These are phyloP conservation scores for Mercurialis annua DNA, from an alignment of 345 rosid genomes.

Conservation along the genomic window DNA sequence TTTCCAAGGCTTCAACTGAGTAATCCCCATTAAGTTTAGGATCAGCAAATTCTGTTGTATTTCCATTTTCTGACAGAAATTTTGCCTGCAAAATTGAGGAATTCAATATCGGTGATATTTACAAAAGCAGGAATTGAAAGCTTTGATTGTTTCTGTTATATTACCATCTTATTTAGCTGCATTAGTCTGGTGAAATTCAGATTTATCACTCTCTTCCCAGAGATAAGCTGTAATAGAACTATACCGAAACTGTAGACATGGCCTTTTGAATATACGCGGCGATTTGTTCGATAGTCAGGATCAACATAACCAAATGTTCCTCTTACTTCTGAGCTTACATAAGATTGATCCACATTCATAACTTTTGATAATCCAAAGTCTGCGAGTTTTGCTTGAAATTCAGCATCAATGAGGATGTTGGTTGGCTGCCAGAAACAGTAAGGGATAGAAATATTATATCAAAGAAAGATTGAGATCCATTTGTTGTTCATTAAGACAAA, in stretches of 20 bases:
- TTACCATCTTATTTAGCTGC: slow-evolving; percentile 50
- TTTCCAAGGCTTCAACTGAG: slow-evolving; percentile 42
- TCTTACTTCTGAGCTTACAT: slow-evolving; percentile 61
- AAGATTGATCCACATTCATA: slow-evolving; percentile 50
- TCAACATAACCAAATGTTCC: slow-evolving; percentile 67
- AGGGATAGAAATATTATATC: background rate
- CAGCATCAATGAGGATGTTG: slow-evolving; percentile 45
- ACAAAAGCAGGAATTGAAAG: background rate
- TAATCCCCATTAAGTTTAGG: slow-evolving; percentile 48
- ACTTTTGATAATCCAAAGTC: slow-evolving; percentile 62
- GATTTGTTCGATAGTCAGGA: slow-evolving; percentile 54
- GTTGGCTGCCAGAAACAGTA: slow-evolving; percentile 41
- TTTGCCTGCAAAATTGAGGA: slow-evolving; percentile 37
- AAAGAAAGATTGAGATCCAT: background rate
- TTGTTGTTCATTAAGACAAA: too few species aligned
- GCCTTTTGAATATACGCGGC: slow-evolving; percentile 48
- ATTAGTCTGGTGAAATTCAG: slow-evolving; percentile 34
- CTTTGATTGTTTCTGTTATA: background rate
- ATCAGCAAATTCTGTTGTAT: slow-evolving; percentile 45
- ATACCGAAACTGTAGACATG: slow-evolving; percentile 61
- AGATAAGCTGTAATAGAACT: slow-evolving; percentile 54
- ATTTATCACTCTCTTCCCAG: slow-evolving; percentile 54
- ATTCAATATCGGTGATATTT: background rate
- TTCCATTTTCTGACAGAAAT: slow-evolving; percentile 34
- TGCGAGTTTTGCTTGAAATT: slow-evolving; percentile 54